A percentile compares a stretch with the other conserved stretches of the same genome.
These are phyloP conservation scores for Vachellia pachyceras DNA, from an alignment of 306 rosid species.

Conservation along the genomic window DNA sequence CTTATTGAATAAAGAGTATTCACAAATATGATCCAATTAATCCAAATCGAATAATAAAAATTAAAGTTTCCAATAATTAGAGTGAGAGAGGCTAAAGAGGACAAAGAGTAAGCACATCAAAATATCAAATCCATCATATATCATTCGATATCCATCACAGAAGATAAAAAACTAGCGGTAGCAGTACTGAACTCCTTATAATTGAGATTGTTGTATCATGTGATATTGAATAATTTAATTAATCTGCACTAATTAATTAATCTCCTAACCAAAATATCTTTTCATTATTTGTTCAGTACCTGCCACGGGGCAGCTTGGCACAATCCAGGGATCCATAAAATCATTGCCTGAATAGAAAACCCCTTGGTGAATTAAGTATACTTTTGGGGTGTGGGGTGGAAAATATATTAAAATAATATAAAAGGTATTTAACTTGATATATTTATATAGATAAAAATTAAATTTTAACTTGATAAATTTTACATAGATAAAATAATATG, in stretches of 20 bases:
- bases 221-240: neutral
- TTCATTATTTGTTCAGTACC: neutral
- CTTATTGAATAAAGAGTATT: neutral
- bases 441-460: too few species aligned
- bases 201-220: neutral
- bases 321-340: neutral
- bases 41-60: neutral
- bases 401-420: too few species aligned
- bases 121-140: conserved; percentile 34
- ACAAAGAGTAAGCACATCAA: neutral
- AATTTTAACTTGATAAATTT: too few species aligned
- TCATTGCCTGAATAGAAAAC: neutral
- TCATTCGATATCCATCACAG: neutral
- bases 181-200: neutral
- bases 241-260: neutral
- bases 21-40: neutral
- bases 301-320: neutral
- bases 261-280: neutral
- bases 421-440: too few species aligned
- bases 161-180: conserved; percentile 23
- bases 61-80: neutral
- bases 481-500: too few species aligned
- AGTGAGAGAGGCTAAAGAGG: conserved; percentile 6
- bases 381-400: neutral
- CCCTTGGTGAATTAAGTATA: neutral